Evolutionary conservation across 257 asterid species (phyloP), one percentile per base, ranked within the genome.

Genomic region (Paraleonurus japonicus): DNA sequence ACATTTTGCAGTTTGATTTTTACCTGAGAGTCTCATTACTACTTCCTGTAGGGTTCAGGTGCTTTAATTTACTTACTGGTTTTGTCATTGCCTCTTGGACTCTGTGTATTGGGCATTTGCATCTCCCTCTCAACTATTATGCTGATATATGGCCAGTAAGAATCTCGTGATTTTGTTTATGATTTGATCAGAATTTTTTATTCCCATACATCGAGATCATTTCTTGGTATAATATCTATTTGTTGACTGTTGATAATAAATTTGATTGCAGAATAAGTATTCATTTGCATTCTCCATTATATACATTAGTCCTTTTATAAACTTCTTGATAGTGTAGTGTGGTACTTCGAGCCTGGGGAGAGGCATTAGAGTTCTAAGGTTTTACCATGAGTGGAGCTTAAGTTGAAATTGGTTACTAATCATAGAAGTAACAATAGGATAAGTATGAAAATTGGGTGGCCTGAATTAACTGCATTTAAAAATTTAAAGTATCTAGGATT

Each of bases 111-210:
- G 67, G 88, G 55, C 22, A 94, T 89, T 76, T 94, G 98, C 84
- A 80, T 76, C 81, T 72, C 92, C 75, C 83, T 94, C 76, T 82
- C 85, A 57, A 68, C 90, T 66, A 82, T 89, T 72, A 89, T 94
- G 96, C 85, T 94, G 82, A 69, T 89, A 67, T 94, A 94, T 71
- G 96, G 99, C 75, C 84, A 64, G 99, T 94, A 91, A 84, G 97
- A 61, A 81, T 78, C 69, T 57, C 53, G 53, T 22, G 30, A 19
- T 64, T 71, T 75, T 76, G 61, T 50, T 67, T 32, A 15, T 64
- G 41, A 43, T n/a, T 28, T 7, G 43, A 33, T 71, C 63, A n/a
- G 50, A 69, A 33, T 30, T 47, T 78, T 78, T 43, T 74, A 47
- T 33, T 51, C 41, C 72, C 35, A 17, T 50, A 39, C 26, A 48